Conservation (phyloP, 257 asterid species). For the Petunia secreta region DNA sequence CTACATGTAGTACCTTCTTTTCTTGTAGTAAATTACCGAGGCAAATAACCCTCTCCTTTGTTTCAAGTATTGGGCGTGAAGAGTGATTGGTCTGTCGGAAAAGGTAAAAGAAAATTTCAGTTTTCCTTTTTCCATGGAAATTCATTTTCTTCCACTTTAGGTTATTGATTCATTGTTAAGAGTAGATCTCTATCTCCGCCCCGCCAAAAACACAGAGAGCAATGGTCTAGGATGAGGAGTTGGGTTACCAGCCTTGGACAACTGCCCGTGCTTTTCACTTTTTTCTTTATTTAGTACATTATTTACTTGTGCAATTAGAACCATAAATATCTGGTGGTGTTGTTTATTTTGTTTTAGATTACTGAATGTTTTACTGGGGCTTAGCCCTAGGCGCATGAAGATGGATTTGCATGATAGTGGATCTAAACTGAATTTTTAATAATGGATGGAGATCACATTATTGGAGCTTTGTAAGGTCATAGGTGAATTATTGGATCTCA, state of each 20-base stretch:
- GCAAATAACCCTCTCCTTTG: neutral
- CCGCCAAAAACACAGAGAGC: too few relatives aligned
- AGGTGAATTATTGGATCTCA: slow-evolving; percentile 10
- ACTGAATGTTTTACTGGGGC: neutral
- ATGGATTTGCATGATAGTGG: neutral
- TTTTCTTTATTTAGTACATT: too few relatives aligned
- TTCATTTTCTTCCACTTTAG: neutral
- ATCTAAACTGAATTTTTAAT: neutral
- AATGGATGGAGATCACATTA: neutral
- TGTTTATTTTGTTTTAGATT: neutral
- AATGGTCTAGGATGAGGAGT: too few relatives aligned
- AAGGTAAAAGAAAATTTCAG: neutral
- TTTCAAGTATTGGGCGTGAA: neutral
- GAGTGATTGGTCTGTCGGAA: neutral
- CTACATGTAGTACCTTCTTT: neutral
- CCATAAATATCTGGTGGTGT: neutral
- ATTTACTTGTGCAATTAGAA: neutral
- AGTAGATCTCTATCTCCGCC: too few relatives aligned
- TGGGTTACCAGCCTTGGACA: too few relatives aligned
- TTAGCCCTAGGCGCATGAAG: neutral
- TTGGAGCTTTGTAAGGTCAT: neutral
- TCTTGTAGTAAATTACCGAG: neutral
- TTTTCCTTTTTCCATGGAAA: neutral
- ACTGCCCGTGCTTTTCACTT: too few relatives aligned
- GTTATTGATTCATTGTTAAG: neutral